Evolutionary conservation across 2,329 filamentous ascomycete species (phyloP), one percentile per base, ranked within the genome.

Genomic region (Aspergillus chevalieri): DNA sequence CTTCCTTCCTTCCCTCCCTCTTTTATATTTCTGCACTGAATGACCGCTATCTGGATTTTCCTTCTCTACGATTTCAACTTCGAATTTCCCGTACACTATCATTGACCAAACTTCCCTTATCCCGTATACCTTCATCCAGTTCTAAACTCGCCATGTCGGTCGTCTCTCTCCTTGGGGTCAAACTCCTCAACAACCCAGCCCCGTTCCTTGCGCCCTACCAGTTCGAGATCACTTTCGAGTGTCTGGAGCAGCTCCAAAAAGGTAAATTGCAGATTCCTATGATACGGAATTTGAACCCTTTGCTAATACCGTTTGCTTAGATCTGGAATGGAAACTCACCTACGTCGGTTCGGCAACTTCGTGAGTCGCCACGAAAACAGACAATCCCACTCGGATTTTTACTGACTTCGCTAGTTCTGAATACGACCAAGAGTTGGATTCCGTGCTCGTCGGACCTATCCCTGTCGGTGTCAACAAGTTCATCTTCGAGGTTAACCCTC

Each of bases 191-290:
- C 82, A 98, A 98, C 77, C 93, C 93, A 65, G 91, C 93, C 65
- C 84, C 87, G 61, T 97, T 98, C 75, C 86, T 84, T 63, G 87
- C 92, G 69, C 84, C 89, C 48, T 98, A 98, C 71, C 85, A 93
- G 71, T 95, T 98, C 61, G 92, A 98, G 74, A 97, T 98, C 70
- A 98, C 93, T 15, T 98, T 98, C 56, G 93, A 98, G 74, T 97
- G 93, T 65, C 83, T 97, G 21, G 93, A 98, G 76, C 83, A 86
- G 60, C 81, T 98, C 36, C 88, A 95, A 69, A 96, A 96, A 74
- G 91, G 90, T 91, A 71, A 47, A 55, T 47, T 15, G 8, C 1
- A 12, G 12, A 36, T 26, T n/a, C 6, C 4, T 21, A 12, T 41
- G 15, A 7, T 12, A 21, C 26, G 9, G 19, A 24, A 30, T 28